Base-by-base conservation (phyloP, 768 basidiomycete genomes). In the Gymnopilus junonius region DNA sequence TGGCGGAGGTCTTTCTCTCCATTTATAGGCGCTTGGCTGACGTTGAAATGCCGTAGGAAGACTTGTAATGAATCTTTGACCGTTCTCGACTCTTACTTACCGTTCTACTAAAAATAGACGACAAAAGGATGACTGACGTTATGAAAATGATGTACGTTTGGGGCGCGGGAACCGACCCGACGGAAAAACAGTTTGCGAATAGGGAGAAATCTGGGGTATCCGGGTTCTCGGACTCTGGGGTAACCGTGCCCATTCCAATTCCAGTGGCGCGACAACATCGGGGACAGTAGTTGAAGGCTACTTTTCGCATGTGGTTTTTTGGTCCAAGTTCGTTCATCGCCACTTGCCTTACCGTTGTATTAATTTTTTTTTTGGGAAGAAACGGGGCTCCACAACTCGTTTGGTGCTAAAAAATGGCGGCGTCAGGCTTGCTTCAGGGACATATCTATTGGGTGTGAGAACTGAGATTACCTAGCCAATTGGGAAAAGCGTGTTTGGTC, bases 401-500 rank as follows among this genome's bases (percentile, higher is more conserved):
- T 32, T 29, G 31, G 48, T 29, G 29, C 48, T 51, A 31, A 10
- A 29, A 51, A 51, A 51, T 51, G 48, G 31, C 29, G 25, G 39
- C 23, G 35, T 55, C 54, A 55, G 54, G 54, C 40, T 40, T 55
- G 54, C 54, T 40, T 55, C 54, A 55, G 54, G 54, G 35, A 39
- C 54, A 17, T 54, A 25, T 40, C 10, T 40, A 27, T 48, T 10
- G 25, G 34, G 46, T 61, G 59, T 20, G 53, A 51, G 34, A 40
- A 59, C 35, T 34, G 29, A 32, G 43, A 43, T 57, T 39, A 34
- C 27, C 34, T 15, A 7, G 32, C 58, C 21, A 51, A 51, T 55
- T 54, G 50, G 59, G 59, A 35, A 32, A 40, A 43, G 21, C 11
- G 34, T 51, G 45, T 43, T 58, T 43, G 55, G 55, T 58, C 62